These are phyloP conservation scores for Entelexis sorbosivorans DNA, from an alignment of 1,139 yeast species.

Conservation along the genomic window DNA sequence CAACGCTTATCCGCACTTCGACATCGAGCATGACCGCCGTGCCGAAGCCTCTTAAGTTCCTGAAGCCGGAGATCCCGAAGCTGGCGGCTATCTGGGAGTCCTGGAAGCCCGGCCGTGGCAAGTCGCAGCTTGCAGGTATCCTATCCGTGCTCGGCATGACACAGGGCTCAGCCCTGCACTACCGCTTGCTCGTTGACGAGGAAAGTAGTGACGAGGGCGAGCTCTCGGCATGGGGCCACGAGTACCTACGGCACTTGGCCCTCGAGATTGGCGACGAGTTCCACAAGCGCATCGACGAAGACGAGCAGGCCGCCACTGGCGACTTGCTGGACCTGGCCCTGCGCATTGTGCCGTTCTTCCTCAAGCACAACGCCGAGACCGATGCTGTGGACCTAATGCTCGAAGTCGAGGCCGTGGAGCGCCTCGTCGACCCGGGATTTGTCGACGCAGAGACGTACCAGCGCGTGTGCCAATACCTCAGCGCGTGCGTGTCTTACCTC, in stretches of 20 bases:
- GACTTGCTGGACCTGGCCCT: conserved; percentile 56
- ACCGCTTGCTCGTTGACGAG: conserved; percentile 44
- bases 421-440: conserved; percentile 49
- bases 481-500: conserved; percentile 86
- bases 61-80: conserved; percentile 72
- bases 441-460: conserved; percentile 78
- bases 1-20: conserved; percentile 73
- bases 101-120: conserved; percentile 40
- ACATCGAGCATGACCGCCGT: conserved; percentile 99
- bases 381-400: conserved; percentile 91
- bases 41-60: conserved; percentile 92
- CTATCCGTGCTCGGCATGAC: conserved; percentile 94
- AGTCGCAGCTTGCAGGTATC: conserved; percentile 60
- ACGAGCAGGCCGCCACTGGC: conserved; percentile 26
- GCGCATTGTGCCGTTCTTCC: conserved; percentile 77
- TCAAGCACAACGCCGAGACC: conserved; percentile 94
- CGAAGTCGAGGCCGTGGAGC: conserved; percentile 80
- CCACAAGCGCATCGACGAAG: conserved; percentile 50
- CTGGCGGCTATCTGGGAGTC: conserved; percentile 54
- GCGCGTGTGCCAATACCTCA: conserved; percentile 88
- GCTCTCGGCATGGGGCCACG: conserved; percentile 93
- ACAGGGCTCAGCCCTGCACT: conserved; percentile 72
- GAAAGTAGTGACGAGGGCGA: conserved; percentile 41
- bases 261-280: conserved; percentile 86
- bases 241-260: conserved; percentile 90